These are phyloP conservation scores for Pleurozium schreberi DNA, from an alignment of 225 moss, liverwort and hornwort genomes.

Conservation along the genomic window DNA sequence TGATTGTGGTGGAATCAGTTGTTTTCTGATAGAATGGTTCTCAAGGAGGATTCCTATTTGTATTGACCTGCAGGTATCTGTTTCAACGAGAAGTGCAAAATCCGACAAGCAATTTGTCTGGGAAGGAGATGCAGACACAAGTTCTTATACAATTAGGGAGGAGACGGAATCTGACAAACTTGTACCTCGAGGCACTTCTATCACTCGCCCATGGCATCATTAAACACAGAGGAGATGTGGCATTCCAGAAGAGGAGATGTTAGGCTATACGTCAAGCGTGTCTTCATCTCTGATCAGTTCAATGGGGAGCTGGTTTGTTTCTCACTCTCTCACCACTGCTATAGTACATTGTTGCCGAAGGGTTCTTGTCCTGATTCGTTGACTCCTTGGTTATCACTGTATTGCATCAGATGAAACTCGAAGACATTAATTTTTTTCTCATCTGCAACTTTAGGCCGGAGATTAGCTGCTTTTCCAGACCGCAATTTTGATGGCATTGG, in stretches of 20 bases:
- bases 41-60: background rate
- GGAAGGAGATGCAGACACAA: constrained; percentile 57
- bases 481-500: background rate
- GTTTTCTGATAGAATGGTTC: background rate
- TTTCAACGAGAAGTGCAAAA: constrained; percentile 48
- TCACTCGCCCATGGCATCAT: constrained; percentile 39
- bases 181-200: constrained; percentile 46
- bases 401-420: background rate
- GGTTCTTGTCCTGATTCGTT: background rate
- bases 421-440: background rate
- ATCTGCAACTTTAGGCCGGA: background rate
- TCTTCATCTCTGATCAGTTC: constrained; percentile 56
- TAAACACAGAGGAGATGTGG: constrained; percentile 39
- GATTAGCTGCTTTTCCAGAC: background rate
- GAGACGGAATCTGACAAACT: constrained; percentile 40
- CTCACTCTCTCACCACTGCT: background rate
- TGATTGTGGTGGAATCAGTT: background rate
- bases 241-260: constrained; percentile 38
- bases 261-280: constrained; percentile 49
- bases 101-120: constrained; percentile 56
- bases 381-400: background rate
- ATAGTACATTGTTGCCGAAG: background rate
- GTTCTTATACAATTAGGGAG: constrained; percentile 43
- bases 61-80: constrained; percentile 33
- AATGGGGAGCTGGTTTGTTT: constrained; percentile 46